Conservation (phyloP, 805 yeast species). For the Saturnispora sekii region DNA sequence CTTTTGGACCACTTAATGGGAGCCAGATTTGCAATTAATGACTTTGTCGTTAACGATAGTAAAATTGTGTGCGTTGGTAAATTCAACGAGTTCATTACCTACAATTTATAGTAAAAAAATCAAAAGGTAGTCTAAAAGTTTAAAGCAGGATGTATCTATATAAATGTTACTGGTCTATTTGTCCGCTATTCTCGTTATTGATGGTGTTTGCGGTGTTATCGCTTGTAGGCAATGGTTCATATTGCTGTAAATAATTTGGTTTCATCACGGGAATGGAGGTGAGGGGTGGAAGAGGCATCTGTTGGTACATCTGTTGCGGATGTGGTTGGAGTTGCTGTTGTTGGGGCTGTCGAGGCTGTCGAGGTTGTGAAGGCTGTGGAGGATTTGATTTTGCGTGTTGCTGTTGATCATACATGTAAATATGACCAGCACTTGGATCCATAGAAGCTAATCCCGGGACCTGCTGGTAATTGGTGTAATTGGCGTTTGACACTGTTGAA, state of each 20-base stretch:
- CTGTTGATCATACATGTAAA: constrained; percentile 9
- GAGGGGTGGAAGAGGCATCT: background rate
- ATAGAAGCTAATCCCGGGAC: constrained; percentile 8
- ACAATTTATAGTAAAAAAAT: background rate
- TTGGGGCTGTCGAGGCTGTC: background rate
- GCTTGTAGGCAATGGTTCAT: background rate
- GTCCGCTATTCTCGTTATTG: too few relatives aligned
- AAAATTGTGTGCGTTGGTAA: constrained; percentile 12
- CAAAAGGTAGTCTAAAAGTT: background rate
- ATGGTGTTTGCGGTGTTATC: too few relatives aligned
- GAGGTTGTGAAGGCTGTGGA: too few relatives aligned
- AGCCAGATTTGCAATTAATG: constrained; percentile 7
- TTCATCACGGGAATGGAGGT: background rate
- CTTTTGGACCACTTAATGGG: constrained; percentile 11
- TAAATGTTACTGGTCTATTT: too few relatives aligned
- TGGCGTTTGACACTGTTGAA: constrained; percentile 1
- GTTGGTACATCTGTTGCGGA: background rate
- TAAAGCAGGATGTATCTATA: background rate
- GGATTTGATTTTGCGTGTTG: background rate
- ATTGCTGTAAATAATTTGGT: background rate
- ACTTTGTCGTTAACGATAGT: constrained; percentile 1
- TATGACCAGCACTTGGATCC: constrained; percentile 7
- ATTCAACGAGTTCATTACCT: background rate
- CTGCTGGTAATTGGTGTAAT: background rate
- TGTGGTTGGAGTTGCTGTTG: background rate